Evolutionary conservation across 306 rosid genomes (phyloP).

Genomic region (Glycine tomentella): DNA sequence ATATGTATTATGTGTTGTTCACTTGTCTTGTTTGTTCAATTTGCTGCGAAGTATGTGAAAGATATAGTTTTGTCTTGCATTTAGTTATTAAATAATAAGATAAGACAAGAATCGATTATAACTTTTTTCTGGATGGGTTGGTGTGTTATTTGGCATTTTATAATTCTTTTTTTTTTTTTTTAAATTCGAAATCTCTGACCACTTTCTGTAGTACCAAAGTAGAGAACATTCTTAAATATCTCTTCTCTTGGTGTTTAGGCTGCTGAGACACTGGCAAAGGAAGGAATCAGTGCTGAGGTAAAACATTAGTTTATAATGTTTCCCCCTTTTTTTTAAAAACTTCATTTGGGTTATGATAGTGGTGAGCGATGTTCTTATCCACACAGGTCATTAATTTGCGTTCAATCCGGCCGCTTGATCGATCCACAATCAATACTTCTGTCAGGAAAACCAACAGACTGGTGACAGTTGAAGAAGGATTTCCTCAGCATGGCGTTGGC

Average conservation of each 20-base stretch:
- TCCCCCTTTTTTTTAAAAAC: neutral
- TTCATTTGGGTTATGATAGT: slow-evolving; percentile 29
- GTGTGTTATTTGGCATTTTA: too few species aligned
- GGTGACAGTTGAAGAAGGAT: slow-evolving; percentile 97
- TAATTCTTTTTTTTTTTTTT: neutral
- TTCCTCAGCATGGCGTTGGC: slow-evolving; percentile 99
- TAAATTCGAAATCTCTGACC: too few species aligned
- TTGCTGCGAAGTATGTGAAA: too few species aligned
- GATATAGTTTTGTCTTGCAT: too few species aligned
- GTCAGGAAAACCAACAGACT: slow-evolving; percentile 95
- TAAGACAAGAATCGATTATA: too few species aligned
- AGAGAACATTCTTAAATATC: neutral
- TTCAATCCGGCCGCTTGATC: slow-evolving; percentile 94
- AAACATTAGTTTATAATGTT: slow-evolving; percentile 28
- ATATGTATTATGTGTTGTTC: slow-evolving; percentile 12
- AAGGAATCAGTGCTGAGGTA: slow-evolving; percentile 98
- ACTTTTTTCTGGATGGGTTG: too few species aligned
- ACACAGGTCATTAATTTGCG: slow-evolving; percentile 89
- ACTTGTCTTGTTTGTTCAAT: neutral
- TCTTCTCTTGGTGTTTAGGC: slow-evolving; percentile 69
- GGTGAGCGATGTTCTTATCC: slow-evolving; percentile 27
- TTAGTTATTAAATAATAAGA: too few species aligned
- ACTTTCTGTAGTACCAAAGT: too few species aligned
- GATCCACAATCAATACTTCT: slow-evolving; percentile 86
- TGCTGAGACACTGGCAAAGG: slow-evolving; percentile 86